phyloP scores from a whole-genome alignment of 1,139 yeast species.

The Eremothecium sinecaudum region DNA sequence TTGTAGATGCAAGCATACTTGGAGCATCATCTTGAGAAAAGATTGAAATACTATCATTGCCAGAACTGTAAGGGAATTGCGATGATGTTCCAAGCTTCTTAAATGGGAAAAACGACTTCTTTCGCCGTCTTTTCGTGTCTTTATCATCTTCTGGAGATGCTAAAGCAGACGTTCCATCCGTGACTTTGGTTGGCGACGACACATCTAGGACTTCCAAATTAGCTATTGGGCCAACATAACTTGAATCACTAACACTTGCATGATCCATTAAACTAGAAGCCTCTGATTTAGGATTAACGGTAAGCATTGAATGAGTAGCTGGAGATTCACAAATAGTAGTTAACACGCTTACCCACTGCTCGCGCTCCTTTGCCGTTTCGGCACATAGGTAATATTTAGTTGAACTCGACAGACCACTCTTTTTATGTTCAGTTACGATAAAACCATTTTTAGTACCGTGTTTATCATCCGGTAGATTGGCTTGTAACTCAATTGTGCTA shows the following conservation, averaged over 20 bases:
- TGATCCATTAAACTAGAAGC: slow-evolving; percentile 9
- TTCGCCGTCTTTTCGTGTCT: slow-evolving; percentile 40
- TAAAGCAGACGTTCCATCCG: slow-evolving; percentile 13
- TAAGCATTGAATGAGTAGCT: neutral
- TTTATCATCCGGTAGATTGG: slow-evolving; percentile 55
- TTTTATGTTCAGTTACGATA: slow-evolving; percentile 55
- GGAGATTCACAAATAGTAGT: slow-evolving; percentile 36
- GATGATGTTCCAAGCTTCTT: slow-evolving; percentile 29
- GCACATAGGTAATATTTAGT: slow-evolving; percentile 71
- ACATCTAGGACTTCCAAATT: slow-evolving; percentile 11
- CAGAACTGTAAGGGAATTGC: slow-evolving; percentile 8
- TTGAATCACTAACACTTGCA: slow-evolving; percentile 7
- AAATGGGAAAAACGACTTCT: slow-evolving; percentile 55
- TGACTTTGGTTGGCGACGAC: slow-evolving; percentile 16
- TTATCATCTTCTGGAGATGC: slow-evolving; percentile 24
- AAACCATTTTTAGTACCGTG: slow-evolving; percentile 74
- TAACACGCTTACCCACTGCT: slow-evolving; percentile 61
- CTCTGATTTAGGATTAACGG: slow-evolving; percentile 7
- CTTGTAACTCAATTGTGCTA: slow-evolving; percentile 58
- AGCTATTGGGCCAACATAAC: slow-evolving; percentile 11
- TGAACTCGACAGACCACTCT: slow-evolving; percentile 45
- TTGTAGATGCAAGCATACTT: neutral
- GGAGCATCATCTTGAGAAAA: slow-evolving; percentile 8
- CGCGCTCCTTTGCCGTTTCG: slow-evolving; percentile 72
- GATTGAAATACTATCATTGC: slow-evolving; percentile 7